Evolutionary conservation across 192 early-diverging fungal genomes (phyloP).

Genomic region (Backusella macrospora): DNA sequence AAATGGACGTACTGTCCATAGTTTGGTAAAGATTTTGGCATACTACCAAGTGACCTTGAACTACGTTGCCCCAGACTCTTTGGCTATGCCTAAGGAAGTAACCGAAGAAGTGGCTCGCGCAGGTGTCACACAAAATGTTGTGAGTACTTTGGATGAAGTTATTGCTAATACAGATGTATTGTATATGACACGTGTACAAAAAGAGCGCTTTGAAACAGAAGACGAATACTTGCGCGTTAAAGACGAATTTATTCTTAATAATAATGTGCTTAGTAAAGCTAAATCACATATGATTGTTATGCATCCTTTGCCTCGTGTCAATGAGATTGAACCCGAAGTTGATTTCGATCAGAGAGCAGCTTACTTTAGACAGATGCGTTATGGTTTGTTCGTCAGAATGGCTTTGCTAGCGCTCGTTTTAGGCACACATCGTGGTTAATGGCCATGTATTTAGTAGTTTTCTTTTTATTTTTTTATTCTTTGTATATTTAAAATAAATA

Average conservation of each 20-base stretch:
- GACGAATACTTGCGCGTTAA: slow-evolving; percentile 84
- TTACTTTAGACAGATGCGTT: slow-evolving; percentile 98
- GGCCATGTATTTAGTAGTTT: not conserved
- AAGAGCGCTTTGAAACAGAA: slow-evolving; percentile 82
- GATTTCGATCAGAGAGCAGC: slow-evolving; percentile 97
- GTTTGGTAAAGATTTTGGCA: slow-evolving; percentile 83
- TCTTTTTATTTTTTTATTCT: not conserved
- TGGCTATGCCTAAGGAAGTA: slow-evolving; percentile 87
- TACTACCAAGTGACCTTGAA: slow-evolving; percentile 94
- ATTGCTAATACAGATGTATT: slow-evolving; percentile 91
- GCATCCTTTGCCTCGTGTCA: slow-evolving; percentile 95
- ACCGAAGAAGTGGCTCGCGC: slow-evolving; percentile 63
- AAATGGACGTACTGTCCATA: slow-evolving; percentile 98
- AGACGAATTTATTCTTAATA: slow-evolving; percentile 84
- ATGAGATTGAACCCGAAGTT: slow-evolving; percentile 96
- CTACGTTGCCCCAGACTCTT: slow-evolving; percentile 83
- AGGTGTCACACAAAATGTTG: slow-evolving; percentile 72
- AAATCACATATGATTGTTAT: slow-evolving; percentile 98
- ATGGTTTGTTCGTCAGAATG: slow-evolving; percentile 98
- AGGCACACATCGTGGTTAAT: slow-evolving; percentile 30
- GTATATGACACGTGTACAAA: slow-evolving; percentile 96
- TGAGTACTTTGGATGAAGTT: slow-evolving; percentile 72
- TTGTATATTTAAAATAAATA: not conserved
- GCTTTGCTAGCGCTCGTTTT: slow-evolving; percentile 90
- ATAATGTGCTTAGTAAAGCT: slow-evolving; percentile 80